Base-by-base conservation (phyloP, 2,329 filamentous ascomycete genomes). In the Neobulgaria alba region DNA sequence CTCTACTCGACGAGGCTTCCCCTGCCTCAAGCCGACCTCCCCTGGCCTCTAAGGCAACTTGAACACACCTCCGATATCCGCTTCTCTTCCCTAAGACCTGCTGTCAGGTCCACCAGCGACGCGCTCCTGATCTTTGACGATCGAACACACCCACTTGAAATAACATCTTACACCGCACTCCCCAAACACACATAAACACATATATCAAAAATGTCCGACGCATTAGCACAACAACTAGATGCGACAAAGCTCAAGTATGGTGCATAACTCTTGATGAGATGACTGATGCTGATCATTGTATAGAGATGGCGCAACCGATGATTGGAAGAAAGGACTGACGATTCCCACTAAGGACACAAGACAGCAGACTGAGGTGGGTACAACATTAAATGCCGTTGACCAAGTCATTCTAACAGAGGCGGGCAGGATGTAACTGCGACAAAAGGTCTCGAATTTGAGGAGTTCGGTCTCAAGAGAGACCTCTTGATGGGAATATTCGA, bases 401-500 rank as follows among this genome's bases (percentile, higher is more conserved):
- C 36, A 21, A 7, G 29, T 5, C 5, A 18, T 17, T 31, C 48
- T 49, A 47, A 52, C 48, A 42, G 42, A 17, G 26, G 23, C 33
- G 48, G 36, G 55, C 20, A 94, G 85, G 92, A 98, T 84, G 93
- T 98, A 47, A 96, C 90, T 43, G 89, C 88, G 57, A 98, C 90
- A 21, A 96, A 95, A 69, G 92, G 92, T 46, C 73, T 98, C 48
- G 92, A 98, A 56, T 98, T 95, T 60, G 93, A 98, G 66, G 86
- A 96, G 54, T 95, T 98, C 62, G 85, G 84, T 52, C 82, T 98
- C 56, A 95, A 94, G 71, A 77, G 92, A 61, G 86, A 95, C 61
- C 71, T 98, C 47, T 78, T 98, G 68, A 98, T 96, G 90, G 92
- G 92, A 48, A 96, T 98, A 53, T 98, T 96, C 64, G 92, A 98